These are phyloP conservation scores for Naganishia liquefaciens DNA, from an alignment of 1,284 basidiomycete genomes.

Conservation along the genomic window DNA sequence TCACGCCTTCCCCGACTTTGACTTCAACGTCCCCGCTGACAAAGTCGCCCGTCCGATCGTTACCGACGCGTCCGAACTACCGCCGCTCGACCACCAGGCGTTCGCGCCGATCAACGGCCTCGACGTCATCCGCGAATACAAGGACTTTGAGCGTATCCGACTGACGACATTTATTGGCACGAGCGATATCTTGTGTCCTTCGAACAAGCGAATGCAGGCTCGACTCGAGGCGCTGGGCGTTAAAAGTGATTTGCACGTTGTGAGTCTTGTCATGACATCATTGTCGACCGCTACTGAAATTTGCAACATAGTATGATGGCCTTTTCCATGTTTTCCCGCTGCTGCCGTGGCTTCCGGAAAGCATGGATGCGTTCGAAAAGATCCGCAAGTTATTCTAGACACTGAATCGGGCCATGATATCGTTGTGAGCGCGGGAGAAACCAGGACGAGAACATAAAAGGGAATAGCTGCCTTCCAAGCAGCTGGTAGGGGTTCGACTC, in stretches of 20 bases:
- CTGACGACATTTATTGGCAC: slow-evolving; percentile 26
- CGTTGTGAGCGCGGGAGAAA: no score
- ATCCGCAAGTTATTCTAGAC: slow-evolving; percentile 18
- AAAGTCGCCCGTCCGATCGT: slow-evolving; percentile 1
- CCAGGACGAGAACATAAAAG: no score
- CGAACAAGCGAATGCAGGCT: slow-evolving; percentile 19
- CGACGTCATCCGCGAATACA: slow-evolving; percentile 17
- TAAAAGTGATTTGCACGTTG: slow-evolving; percentile 20
- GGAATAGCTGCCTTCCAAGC: slow-evolving; percentile 28
- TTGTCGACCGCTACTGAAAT: not conserved
- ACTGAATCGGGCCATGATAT: no score
- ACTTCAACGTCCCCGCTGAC: slow-evolving; percentile 17
- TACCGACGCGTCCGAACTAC: not conserved
- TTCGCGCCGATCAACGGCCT: slow-evolving; percentile 18
- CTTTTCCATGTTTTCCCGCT: slow-evolving; percentile 30
- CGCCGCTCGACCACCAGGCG: slow-evolving; percentile 2
- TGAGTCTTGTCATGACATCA: not conserved
- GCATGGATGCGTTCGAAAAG: slow-evolving; percentile 23
- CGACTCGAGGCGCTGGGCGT: slow-evolving; percentile 13
- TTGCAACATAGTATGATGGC: slow-evolving; percentile 10
- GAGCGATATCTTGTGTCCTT: slow-evolving; percentile 26
- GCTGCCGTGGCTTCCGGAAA: slow-evolving; percentile 21
- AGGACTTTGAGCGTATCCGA: not conserved
- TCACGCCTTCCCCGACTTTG: slow-evolving; percentile 9
- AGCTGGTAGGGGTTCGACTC: slow-evolving; percentile 25